Evolutionary conservation across 306 rosid species (phyloP), one percentile per base, ranked within the genome.

Genomic region (Benincasa hispida): DNA sequence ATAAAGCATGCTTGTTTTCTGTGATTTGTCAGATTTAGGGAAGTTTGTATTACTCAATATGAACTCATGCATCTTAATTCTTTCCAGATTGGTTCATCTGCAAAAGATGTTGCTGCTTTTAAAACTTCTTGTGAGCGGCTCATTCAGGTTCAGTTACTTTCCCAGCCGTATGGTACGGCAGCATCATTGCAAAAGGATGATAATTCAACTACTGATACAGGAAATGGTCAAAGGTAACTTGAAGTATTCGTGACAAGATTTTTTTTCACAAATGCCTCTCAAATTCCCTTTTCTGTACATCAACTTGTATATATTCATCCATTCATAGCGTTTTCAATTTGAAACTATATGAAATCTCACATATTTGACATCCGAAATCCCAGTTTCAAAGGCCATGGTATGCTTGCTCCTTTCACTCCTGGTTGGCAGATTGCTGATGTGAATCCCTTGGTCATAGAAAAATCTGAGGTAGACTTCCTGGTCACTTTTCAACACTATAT

Each of bases 401-500:
- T 94, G 99, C 97, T 94, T 80, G 99, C 99, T 47, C 99, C 99
- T 80, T 94, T 94, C 90, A 94, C 97, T 11, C 86, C 98, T 27
- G 99, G 98, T 81, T 84, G 91, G 89, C 93, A 88, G 79, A 78
- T 82, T 56, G 27, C 83, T 65, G 97, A 90, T 80, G 30, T 77
- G 80, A 47, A 85, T 77, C 98, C 98, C 66, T 80, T 91, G 80
- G 25, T 93, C 78, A 88, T 93, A 78, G 98, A 90, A 10, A 93
- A 79, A 81, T 90, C 98, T 32, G 94, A 90, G 97, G 87, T 84
- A 8, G 73, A 63, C 61, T n/a, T 48, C 18, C 76, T 80, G 24
- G 30, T 5, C 39, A 75, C 22, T 25, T 10, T 57, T 39, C 35
- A 58, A 58, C 59, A 50, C 37, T 18, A 37, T 56, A 28, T 15